phyloP scores from a whole-genome alignment of 108 stramenopile genomes.

The Skeletonema tropicum region DNA sequence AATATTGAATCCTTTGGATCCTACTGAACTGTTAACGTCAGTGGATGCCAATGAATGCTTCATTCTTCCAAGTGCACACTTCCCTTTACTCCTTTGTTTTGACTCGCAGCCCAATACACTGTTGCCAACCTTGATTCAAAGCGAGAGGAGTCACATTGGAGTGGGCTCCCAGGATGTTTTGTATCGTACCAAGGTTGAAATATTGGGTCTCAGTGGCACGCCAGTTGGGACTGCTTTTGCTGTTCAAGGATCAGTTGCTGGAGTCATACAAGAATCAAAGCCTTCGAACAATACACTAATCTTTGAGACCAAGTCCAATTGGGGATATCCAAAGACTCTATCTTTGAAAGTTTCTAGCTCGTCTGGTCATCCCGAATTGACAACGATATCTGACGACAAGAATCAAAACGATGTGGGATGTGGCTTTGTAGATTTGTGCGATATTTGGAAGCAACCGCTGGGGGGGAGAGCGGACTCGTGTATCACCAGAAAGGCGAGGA shows the following conservation, averaged over 20 bases:
- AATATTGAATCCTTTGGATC: slow-evolving; percentile 78
- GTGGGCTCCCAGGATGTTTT: slow-evolving; percentile 46
- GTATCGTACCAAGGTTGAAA: slow-evolving; percentile 72
- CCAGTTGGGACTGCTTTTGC: slow-evolving; percentile 32
- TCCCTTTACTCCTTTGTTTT: slow-evolving; percentile 82
- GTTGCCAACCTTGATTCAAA: slow-evolving; percentile 1
- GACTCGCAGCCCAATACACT: slow-evolving; percentile 34
- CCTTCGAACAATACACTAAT: slow-evolving; percentile 45
- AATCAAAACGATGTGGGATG: slow-evolving; percentile 56
- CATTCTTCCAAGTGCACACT: slow-evolving; percentile 88
- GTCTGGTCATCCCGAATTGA: slow-evolving; percentile 29
- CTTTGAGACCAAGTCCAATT: slow-evolving; percentile 76
- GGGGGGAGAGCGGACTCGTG: background rate
- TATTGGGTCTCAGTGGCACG: slow-evolving; percentile 37
- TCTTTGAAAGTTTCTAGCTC: slow-evolving; percentile 56
- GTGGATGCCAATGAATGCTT: slow-evolving; percentile 76
- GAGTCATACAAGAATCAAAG: slow-evolving; percentile 61
- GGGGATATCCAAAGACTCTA: slow-evolving; percentile 82
- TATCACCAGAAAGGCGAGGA: slow-evolving; percentile 16
- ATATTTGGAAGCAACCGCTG: slow-evolving; percentile 52
- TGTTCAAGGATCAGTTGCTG: slow-evolving; percentile 71
- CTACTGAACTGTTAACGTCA: slow-evolving; percentile 56
- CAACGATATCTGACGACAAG: slow-evolving; percentile 16
- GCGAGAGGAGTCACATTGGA: background rate
- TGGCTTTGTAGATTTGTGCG: slow-evolving; percentile 67